Conservation (phyloP, 2,329 filamentous ascomycete species). For the Xylariaceae sp. region DNA sequence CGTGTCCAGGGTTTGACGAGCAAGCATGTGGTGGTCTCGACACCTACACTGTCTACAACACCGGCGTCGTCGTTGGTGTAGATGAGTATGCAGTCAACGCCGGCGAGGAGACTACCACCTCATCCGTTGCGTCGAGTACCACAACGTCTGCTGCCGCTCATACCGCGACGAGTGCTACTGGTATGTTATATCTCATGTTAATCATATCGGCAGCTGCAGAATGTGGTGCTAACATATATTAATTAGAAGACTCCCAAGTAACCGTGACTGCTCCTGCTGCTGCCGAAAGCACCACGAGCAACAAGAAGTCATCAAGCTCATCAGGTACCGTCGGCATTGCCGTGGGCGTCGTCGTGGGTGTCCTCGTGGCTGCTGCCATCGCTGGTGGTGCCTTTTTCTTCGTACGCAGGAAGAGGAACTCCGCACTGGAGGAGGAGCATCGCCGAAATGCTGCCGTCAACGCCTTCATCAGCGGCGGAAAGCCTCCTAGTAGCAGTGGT, state of each 20-base stretch:
- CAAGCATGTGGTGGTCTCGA: constrained; percentile 61
- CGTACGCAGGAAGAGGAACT: constrained; percentile 70
- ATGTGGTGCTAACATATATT: neutral
- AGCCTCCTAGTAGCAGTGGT: constrained; percentile 60
- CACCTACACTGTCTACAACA: constrained; percentile 49
- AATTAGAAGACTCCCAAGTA: neutral
- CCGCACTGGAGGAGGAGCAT: constrained; percentile 79
- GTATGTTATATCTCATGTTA: constrained; percentile 1
- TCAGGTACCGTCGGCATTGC: constrained; percentile 81
- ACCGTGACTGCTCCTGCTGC: constrained; percentile 16
- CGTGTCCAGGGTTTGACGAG: constrained; percentile 59
- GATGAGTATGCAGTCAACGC: constrained; percentile 21
- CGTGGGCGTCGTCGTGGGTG: constrained; percentile 80
- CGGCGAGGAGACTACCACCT: constrained; percentile 24
- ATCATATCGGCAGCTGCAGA: neutral
- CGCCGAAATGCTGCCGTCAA: constrained; percentile 75
- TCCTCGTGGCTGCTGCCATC: constrained; percentile 64
- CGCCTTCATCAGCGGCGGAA: constrained; percentile 65
- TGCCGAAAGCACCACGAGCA: constrained; percentile 12
- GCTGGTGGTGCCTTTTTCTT: constrained; percentile 69
- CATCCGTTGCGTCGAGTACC: constrained; percentile 21
- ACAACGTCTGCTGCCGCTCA: constrained; percentile 7
- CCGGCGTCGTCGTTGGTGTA: constrained; percentile 41
- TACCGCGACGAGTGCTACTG: neutral
- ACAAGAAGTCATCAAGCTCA: constrained; percentile 13